Evolutionary conservation across 495 filamentous ascomycete species (phyloP).

Genomic region (Diplogelasinospora grovesii): DNA sequence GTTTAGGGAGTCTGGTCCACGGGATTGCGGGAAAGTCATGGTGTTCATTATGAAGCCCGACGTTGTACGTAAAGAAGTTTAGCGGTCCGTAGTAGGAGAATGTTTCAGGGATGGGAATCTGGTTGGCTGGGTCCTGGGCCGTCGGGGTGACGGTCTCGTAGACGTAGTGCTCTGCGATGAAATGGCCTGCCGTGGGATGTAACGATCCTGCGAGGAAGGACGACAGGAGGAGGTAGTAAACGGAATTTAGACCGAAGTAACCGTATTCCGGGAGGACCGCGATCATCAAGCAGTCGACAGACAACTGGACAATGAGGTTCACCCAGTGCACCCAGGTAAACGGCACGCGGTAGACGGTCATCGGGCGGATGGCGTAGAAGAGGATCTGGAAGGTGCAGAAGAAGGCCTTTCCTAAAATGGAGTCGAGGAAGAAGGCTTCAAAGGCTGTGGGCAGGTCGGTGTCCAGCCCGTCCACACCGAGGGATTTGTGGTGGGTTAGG

Average conservation of each 20-base stretch:
- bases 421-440: conserved; percentile 91
- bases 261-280: conserved; percentile 27
- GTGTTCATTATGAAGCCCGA: conserved; percentile 96
- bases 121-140: conserved; percentile 53
- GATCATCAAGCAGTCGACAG: conserved; percentile 69
- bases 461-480: conserved; percentile 93
- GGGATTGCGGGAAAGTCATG: conserved; percentile 97
- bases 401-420: conserved; percentile 95
- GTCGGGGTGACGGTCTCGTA: conserved; percentile 62
- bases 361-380: conserved; percentile 98
- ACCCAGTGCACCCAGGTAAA: conserved; percentile 78
- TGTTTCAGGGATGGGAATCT: conserved; percentile 75
- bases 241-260: conserved; percentile 47
- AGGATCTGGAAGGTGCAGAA: conserved; percentile 99
- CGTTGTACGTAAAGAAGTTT: conserved; percentile 92
- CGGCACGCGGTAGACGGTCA: conserved; percentile 86
- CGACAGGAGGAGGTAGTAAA: conserved; percentile 76
- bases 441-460: conserved; percentile 90
- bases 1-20: conserved; percentile 72
- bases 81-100: conserved; percentile 94
- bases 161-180: conserved; percentile 99
- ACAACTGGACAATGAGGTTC: conserved; percentile 69
- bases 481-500: conserved; percentile 97
- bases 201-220: conserved; percentile 91
- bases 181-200: conserved; percentile 94